Conservation (phyloP, 2,329 filamentous ascomycete species). For the Knufia fluminis region DNA sequence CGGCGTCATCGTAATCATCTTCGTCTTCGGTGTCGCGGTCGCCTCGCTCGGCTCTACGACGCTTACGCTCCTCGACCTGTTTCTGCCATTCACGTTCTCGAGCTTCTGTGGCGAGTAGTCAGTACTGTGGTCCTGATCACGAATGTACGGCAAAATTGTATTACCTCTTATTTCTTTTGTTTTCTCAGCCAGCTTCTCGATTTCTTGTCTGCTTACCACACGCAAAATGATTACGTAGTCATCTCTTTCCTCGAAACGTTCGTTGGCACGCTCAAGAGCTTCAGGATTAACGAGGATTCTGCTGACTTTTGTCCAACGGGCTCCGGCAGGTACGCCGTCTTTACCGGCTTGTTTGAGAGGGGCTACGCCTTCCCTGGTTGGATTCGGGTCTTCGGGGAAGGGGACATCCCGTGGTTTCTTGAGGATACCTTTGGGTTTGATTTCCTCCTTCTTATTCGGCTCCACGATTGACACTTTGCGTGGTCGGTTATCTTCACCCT, state of each 20-base stretch:
- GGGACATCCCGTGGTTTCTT: constrained; percentile 64
- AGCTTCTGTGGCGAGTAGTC: background rate
- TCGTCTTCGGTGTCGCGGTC: constrained; percentile 6
- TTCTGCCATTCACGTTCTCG: constrained; percentile 9
- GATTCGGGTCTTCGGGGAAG: constrained; percentile 79
- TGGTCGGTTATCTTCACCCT: constrained; percentile 20
- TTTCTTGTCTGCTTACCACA: constrained; percentile 79
- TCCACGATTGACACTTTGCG: constrained; percentile 48
- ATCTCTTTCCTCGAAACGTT: constrained; percentile 82
- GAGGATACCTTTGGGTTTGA: constrained; percentile 68
- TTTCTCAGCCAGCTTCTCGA: constrained; percentile 72
- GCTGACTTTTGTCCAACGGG: constrained; percentile 89
- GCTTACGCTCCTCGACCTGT: constrained; percentile 3
- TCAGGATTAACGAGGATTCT: constrained; percentile 82
- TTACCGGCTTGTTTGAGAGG: constrained; percentile 82
- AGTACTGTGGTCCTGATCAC: background rate
- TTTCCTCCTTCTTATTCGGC: constrained; percentile 58
- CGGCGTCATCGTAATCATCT: constrained; percentile 5
- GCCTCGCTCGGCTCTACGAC: constrained; percentile 1
- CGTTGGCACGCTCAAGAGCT: constrained; percentile 74
- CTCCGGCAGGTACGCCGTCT: constrained; percentile 65
- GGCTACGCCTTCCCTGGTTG: constrained; percentile 79
- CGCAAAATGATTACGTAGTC: constrained; percentile 90
- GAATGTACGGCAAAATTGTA: constrained; percentile 18
- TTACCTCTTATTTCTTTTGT: constrained; percentile 74